phyloP scores from a whole-genome alignment of 2,329 filamentous ascomycete species.

The Ilyonectria sp. region DNA sequence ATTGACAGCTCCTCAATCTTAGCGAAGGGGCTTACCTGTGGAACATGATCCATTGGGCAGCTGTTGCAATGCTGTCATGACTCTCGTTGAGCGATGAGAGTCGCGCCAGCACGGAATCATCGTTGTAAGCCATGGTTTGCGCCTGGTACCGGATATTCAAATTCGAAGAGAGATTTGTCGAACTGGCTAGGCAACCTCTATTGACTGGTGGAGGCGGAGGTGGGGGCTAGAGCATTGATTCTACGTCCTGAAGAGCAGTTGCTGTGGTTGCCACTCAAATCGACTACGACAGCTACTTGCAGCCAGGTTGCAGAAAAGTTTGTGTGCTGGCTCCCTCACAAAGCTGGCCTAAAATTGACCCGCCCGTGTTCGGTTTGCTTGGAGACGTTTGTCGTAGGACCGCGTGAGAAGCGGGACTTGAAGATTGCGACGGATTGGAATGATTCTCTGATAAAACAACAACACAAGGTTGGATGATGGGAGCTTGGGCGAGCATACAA shows the following conservation, averaged over 20 bases:
- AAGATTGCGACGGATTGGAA: constrained; percentile 39
- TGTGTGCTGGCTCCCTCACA: constrained; percentile 32
- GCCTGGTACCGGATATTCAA: constrained; percentile 7
- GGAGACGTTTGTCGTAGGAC: constrained; percentile 34
- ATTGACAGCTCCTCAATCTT: not conserved
- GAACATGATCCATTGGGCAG: constrained; percentile 99
- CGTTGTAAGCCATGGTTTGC: constrained; percentile 86
- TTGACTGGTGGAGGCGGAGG: constrained; percentile 24
- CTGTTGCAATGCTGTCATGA: constrained; percentile 95
- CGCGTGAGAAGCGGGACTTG: constrained; percentile 36
- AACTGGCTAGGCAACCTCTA: constrained; percentile 18
- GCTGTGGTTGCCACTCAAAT: constrained; percentile 48
- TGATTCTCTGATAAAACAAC: constrained; percentile 43
- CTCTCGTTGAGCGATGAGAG: constrained; percentile 96
- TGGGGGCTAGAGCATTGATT: constrained; percentile 36
- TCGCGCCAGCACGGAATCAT: constrained; percentile 95
- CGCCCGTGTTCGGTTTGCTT: constrained; percentile 24
- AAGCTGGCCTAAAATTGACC: constrained; percentile 27
- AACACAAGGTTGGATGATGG: constrained; percentile 39
- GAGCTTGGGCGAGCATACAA: constrained; percentile 42
- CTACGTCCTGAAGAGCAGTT: constrained; percentile 41
- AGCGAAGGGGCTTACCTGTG: constrained; percentile 77
- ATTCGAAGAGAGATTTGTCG: constrained; percentile 6
- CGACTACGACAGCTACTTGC: constrained; percentile 50
- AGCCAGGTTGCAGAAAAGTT: constrained; percentile 41